Conservation (phyloP, 305 asterid genomes). For the Fraxinus platypoda region DNA sequence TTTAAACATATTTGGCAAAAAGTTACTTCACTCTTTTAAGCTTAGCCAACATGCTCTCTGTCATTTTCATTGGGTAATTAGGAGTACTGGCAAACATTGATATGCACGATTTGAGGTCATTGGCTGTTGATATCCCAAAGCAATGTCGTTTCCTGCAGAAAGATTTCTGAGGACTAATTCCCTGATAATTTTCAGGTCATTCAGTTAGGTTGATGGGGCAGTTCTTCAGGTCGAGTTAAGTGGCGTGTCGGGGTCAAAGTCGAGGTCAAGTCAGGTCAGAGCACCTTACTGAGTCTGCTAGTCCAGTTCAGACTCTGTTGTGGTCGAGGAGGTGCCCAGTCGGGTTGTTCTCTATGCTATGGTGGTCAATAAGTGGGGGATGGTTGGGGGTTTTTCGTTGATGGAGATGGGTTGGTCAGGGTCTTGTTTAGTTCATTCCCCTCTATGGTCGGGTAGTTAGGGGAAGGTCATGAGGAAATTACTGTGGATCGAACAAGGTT, state of each 20-base stretch:
- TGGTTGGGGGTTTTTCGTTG: constrained; percentile 9
- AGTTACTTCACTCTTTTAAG: background rate
- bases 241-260: constrained; percentile 41
- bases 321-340: constrained; percentile 43
- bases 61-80: background rate
- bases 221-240: constrained; percentile 18
- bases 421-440: constrained; percentile 31
- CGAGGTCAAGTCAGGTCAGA: constrained; percentile 43
- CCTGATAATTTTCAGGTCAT: constrained; percentile 23
- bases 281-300: constrained; percentile 55
- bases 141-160: background rate
- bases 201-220: constrained; percentile 33
- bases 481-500: background rate
- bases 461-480: constrained; percentile 26
- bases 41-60: background rate
- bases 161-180: constrained; percentile 13
- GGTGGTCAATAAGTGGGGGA: constrained; percentile 36
- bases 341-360: constrained; percentile 37
- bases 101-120: background rate
- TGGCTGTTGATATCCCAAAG: background rate
- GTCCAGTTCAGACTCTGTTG: constrained; percentile 48
- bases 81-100: background rate
- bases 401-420: constrained; percentile 30
- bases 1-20: background rate
- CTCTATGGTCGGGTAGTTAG: constrained; percentile 27